Evolutionary conservation across 768 basidiomycete genomes (phyloP).

Genomic region (Rhodotorula toruloides): DNA sequence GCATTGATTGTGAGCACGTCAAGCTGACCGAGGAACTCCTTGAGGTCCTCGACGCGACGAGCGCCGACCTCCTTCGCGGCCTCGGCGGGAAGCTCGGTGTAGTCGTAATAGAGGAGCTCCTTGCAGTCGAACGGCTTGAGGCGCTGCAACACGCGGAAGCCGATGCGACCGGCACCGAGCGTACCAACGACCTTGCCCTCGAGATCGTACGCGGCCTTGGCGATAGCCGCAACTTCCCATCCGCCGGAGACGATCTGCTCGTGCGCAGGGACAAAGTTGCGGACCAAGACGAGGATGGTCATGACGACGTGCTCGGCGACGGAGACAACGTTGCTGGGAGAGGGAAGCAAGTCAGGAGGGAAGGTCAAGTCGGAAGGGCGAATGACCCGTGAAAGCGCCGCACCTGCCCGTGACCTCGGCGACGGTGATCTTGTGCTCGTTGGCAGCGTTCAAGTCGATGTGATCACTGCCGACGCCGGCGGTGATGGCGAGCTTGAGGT

Average conservation of each 20-base stretch:
- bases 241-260: constrained; percentile 76
- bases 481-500: constrained; percentile 82
- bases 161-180: constrained; percentile 64
- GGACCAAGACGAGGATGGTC: constrained; percentile 82
- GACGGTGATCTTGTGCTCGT: constrained; percentile 71
- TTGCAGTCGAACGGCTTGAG: constrained; percentile 78
- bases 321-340: constrained; percentile 52
- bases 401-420: constrained; percentile 80
- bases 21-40: constrained; percentile 54
- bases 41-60: constrained; percentile 70
- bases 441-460: constrained; percentile 82
- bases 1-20: constrained; percentile 70
- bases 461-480: constrained; percentile 68
- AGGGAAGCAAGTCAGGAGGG: background rate
- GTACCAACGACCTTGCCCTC: constrained; percentile 89
- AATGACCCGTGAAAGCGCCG: constrained; percentile 47
- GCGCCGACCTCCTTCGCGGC: constrained; percentile 64
- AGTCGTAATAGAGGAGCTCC: constrained; percentile 61
- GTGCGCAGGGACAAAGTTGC: constrained; percentile 71
- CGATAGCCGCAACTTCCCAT: constrained; percentile 56
- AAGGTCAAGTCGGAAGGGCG: background rate
- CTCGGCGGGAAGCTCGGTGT: constrained; percentile 48
- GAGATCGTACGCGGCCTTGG: constrained; percentile 74
- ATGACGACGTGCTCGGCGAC: constrained; percentile 88
- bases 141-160: constrained; percentile 63